Conservation (phyloP, 257 asterid species). For the Petunia axillaris region DNA sequence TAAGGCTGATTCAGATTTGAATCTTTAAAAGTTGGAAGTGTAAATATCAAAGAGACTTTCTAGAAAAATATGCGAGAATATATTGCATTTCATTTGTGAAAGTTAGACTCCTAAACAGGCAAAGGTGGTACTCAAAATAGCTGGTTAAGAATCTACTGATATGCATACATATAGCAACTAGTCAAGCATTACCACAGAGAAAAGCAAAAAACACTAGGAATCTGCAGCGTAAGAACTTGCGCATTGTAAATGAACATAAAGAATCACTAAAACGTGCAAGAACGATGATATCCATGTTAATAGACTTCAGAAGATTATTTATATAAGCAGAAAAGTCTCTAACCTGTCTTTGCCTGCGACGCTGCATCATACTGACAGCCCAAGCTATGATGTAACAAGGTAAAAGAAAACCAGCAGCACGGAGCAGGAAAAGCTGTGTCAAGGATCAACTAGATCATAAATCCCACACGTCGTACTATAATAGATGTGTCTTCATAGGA, state of each 20-base stretch:
- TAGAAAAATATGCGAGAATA: neutral
- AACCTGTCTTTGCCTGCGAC: conserved; percentile 60
- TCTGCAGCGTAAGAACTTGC: neutral
- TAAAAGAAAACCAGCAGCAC: conserved; percentile 52
- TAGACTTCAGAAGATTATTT: neutral
- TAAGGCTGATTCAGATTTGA: neutral
- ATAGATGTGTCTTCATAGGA: conserved; percentile 1
- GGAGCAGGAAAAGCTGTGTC: conserved; percentile 55
- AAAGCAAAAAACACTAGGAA: conserved; percentile 1
- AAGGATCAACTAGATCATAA: conserved; percentile 23
- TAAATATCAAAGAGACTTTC: neutral
- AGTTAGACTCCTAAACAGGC: conserved; percentile 13
- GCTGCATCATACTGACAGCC: conserved; percentile 55
- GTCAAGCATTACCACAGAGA: neutral
- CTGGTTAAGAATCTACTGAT: neutral
- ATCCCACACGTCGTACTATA: neutral
- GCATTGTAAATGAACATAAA: neutral
- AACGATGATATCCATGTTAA: neutral
- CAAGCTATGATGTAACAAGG: conserved; percentile 58
- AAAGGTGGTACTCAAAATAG: conserved; percentile 9
- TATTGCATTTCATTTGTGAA: neutral
- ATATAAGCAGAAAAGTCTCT: neutral
- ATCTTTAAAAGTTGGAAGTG: neutral
- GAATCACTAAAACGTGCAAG: neutral
- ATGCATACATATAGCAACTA: conserved; percentile 3